Base-by-base conservation (phyloP, 192 early-diverging fungal species). In the Coemansia sp. region DNA sequence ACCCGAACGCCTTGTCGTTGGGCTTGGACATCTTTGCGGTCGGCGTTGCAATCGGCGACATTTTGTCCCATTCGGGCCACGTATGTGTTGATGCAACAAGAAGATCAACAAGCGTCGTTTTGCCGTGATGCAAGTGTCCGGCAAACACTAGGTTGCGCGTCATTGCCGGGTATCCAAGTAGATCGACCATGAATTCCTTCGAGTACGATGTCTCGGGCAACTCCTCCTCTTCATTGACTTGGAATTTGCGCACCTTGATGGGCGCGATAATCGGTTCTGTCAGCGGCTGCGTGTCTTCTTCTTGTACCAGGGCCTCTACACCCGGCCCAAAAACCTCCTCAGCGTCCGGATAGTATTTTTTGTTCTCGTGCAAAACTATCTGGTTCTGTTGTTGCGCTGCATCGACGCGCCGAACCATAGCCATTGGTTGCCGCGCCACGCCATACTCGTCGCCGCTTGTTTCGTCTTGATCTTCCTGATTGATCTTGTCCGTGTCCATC, bases 51-150 rank as follows among this genome's bases (percentile, higher is more conserved):
- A 70, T 51, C 4, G 82, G 77, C 39, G 48, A 23, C 21, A 67
- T 66, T 33, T 9, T 60, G 20, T 81, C 71, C 78, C 72, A 85
- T 62, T 85, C 75, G 64, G 77, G 70, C 86, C 82, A 80, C 81
- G 80, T 70, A 64, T 99, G 97, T 15, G 96, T 97, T 60, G 94
- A 85, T 25, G 88, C 84, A 18, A 99, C 90, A 28, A 99, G 87
- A 77, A 94, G 86, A 66, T 99, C 97, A 30, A 97, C 84, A 40
- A 99, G 87, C 8, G 94, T 86, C 0, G 96, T 95, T 66, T 99
- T 99, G 59, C 97, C 97, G 73, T 99, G 97, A 69, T 97, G 95
- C 64, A 99, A 82, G 77, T 98, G 95, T 26, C 97, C 97, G 2
- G 93, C 89, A 57, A 99, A 69, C 9, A 91, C 91, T 31, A 99